Evolutionary conservation across 2,329 filamentous ascomycete species (phyloP).

Genomic region (Pseudogymnoascus sp.): DNA sequence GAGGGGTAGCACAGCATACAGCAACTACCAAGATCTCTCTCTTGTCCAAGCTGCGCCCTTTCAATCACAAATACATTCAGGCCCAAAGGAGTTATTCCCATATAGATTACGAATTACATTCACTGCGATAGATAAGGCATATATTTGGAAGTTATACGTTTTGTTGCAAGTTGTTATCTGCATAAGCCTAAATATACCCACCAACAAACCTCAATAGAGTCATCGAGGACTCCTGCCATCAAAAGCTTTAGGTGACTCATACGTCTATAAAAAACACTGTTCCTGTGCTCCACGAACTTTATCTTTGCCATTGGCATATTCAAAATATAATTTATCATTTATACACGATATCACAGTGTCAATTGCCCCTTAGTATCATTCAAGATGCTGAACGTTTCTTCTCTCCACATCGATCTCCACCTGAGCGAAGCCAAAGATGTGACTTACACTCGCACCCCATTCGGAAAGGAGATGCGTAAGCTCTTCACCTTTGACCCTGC

Average conservation of each 20-base stretch:
- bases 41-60: background rate
- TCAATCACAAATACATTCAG: background rate
- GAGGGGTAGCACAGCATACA: background rate
- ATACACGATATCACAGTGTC: background rate
- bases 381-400: constrained; percentile 19
- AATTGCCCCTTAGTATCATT: background rate
- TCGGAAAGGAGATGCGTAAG: constrained; percentile 29
- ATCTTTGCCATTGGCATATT: background rate
- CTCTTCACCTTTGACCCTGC: constrained; percentile 28
- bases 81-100: background rate
- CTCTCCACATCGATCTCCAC: constrained; percentile 3
- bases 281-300: background rate
- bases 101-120: background rate
- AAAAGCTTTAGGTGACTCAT: background rate
- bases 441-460: constrained; percentile 22
- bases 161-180: background rate
- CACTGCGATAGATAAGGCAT: background rate
- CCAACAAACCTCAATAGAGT: background rate
- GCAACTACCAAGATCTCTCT: background rate
- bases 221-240: background rate
- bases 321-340: background rate
- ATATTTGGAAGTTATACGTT: background rate
- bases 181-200: background rate
- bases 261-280: background rate
- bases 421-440: constrained; percentile 11